A percentile compares a stretch with the other conserved stretches of the same genome.
Evolutionary conservation across 1,139 yeast species (phyloP).

Genomic region (Suhomyces guaymorum): DNA sequence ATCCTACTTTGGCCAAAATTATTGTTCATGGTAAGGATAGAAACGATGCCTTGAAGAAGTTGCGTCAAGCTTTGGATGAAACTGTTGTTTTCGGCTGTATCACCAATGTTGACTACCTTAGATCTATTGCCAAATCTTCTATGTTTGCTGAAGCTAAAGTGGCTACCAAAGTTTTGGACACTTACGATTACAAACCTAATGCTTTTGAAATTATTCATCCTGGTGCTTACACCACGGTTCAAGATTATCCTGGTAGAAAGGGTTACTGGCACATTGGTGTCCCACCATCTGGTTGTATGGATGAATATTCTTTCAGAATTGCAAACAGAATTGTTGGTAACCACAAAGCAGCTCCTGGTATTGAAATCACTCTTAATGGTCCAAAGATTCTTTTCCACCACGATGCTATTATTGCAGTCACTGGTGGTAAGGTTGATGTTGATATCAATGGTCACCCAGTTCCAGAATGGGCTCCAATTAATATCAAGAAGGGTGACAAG

Average conservation of each 20-base stretch:
- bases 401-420: slow-evolving; percentile 71
- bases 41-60: slow-evolving; percentile 73
- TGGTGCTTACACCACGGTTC: slow-evolving; percentile 94
- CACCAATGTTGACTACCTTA: slow-evolving; percentile 85
- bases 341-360: slow-evolving; percentile 75
- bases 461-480: slow-evolving; percentile 66
- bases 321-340: slow-evolving; percentile 93
- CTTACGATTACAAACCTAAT: slow-evolving; percentile 75
- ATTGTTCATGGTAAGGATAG: slow-evolving; percentile 92
- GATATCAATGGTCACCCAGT: slow-evolving; percentile 62
- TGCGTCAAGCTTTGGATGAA: slow-evolving; percentile 79
- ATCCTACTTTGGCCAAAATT: slow-evolving; percentile 94
- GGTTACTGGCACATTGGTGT: slow-evolving; percentile 91
- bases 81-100: slow-evolving; percentile 87
- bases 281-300: slow-evolving; percentile 99
- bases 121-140: slow-evolving; percentile 77
- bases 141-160: slow-evolving; percentile 85
- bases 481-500: slow-evolving; percentile 70
- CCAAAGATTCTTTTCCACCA: slow-evolving; percentile 84
- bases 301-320: slow-evolving; percentile 80
- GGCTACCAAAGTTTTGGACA: slow-evolving; percentile 82
- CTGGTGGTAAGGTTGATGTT: slow-evolving; percentile 79
- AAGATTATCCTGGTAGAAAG: slow-evolving; percentile 92
- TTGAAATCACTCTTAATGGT: slow-evolving; percentile 86
- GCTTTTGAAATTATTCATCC: slow-evolving; percentile 85